Evolutionary conservation across 306 rosid species (phyloP).

Genomic region (Prunus armeniaca): DNA sequence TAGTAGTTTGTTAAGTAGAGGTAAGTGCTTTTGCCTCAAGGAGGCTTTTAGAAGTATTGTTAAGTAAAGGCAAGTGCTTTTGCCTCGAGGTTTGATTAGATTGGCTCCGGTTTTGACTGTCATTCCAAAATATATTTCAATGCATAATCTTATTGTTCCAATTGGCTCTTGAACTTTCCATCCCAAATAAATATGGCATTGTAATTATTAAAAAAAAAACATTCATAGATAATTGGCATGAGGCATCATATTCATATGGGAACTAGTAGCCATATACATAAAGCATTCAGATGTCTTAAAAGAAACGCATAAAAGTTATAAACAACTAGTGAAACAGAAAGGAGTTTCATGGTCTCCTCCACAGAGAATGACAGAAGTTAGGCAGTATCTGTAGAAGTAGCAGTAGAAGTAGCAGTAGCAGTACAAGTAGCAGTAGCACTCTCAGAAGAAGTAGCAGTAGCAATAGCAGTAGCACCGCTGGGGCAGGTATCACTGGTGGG

Average conservation of each 20-base stretch:
- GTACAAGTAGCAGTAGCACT: too few relatives aligned
- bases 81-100: background rate
- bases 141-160: background rate
- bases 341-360: background rate
- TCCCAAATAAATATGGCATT: background rate
- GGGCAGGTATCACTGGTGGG: conserved; percentile 1
- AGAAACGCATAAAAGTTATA: background rate
- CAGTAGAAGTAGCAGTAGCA: too few relatives aligned
- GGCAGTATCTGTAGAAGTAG: background rate
- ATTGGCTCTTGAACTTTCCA: background rate
- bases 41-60: background rate
- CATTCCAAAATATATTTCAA: background rate
- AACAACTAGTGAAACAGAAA: background rate
- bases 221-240: background rate
- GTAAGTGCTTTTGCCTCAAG: conserved; percentile 1
- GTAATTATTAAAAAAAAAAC: background rate
- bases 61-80: background rate
- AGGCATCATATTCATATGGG: background rate
- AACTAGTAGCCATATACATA: background rate
- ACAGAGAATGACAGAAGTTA: background rate
- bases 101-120: background rate
- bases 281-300: background rate
- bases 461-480: conserved; percentile 9
- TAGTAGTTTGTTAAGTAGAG: background rate
- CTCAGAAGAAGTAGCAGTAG: background rate